These are phyloP conservation scores for Cubamyces sp. DNA, from an alignment of 768 basidiomycete species.

Conservation along the genomic window DNA sequence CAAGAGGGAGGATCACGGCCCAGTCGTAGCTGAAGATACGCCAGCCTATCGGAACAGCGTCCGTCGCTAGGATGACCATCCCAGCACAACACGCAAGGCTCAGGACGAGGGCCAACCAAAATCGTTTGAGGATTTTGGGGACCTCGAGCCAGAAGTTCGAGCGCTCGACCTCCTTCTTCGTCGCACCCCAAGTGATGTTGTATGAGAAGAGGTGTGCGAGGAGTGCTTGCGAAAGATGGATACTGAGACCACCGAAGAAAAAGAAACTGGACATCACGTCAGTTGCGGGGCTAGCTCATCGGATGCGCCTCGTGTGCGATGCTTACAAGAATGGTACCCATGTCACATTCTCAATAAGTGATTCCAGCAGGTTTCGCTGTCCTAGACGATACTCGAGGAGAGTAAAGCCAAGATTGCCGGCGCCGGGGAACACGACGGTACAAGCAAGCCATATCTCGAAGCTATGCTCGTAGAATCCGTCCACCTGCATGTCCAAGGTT, in stretches of 20 bases:
- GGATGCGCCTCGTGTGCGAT: background rate
- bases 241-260: conserved; percentile 60
- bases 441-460: conserved; percentile 79
- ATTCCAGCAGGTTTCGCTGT: conserved; percentile 50
- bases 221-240: conserved; percentile 56
- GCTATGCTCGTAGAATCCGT: conserved; percentile 71
- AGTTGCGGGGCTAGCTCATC: background rate
- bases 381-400: conserved; percentile 74
- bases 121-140: conserved; percentile 80
- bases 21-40: conserved; percentile 60
- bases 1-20: conserved; percentile 77
- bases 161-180: conserved; percentile 81
- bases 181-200: conserved; percentile 60
- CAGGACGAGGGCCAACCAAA: conserved; percentile 65
- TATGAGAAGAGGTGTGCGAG: conserved; percentile 62
- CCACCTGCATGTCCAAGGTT: conserved; percentile 42
- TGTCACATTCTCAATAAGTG: conserved; percentile 59
- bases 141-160: conserved; percentile 92
- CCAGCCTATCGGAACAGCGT: conserved; percentile 67
- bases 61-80: conserved; percentile 57
- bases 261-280: conserved; percentile 40
- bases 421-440: conserved; percentile 67
- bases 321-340: conserved; percentile 79
- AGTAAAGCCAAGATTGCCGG: conserved; percentile 72
- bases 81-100: conserved; percentile 52